Conservation (phyloP, 495 filamentous ascomycete genomes). For the Stereocaulon alpinum region DNA sequence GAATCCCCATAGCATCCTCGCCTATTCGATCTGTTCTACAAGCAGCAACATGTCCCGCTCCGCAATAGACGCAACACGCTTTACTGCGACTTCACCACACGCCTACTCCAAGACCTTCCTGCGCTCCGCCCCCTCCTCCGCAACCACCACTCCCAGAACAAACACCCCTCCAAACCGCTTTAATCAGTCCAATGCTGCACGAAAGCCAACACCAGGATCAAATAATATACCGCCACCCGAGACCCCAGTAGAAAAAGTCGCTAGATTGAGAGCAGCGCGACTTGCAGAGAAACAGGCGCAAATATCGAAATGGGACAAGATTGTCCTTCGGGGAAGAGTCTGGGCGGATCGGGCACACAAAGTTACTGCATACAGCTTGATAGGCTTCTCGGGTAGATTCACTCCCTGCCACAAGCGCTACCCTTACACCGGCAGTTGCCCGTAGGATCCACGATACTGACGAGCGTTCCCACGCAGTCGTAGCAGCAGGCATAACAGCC, state of each 20-base stretch:
- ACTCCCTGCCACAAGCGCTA: neutral
- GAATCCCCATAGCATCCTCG: neutral
- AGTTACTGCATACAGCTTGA: constrained; percentile 60
- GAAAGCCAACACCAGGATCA: constrained; percentile 19
- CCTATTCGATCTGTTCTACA: neutral
- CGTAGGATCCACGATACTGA: neutral
- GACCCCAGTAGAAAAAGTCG: constrained; percentile 83
- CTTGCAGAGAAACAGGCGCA: constrained; percentile 55
- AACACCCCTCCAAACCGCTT: constrained; percentile 22
- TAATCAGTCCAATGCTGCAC: constrained; percentile 19
- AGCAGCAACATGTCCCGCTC: constrained; percentile 59
- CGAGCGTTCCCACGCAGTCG: constrained; percentile 35
- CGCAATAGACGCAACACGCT: constrained; percentile 86
- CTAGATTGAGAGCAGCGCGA: constrained; percentile 72
- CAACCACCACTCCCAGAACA: constrained; percentile 29
- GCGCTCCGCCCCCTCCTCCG: constrained; percentile 20
- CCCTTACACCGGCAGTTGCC: neutral
- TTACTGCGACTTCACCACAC: constrained; percentile 86
- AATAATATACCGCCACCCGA: constrained; percentile 35
- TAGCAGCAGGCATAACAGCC: constrained; percentile 61
- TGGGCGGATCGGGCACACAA: constrained; percentile 80
- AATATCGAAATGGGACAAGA: constrained; percentile 54
- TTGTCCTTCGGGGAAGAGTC: constrained; percentile 56
- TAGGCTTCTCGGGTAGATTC: constrained; percentile 65
- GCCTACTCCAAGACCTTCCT: constrained; percentile 56